These are phyloP conservation scores for Pleodorina starrii DNA, from an alignment of 139 green algal genomes.

Conservation along the genomic window DNA sequence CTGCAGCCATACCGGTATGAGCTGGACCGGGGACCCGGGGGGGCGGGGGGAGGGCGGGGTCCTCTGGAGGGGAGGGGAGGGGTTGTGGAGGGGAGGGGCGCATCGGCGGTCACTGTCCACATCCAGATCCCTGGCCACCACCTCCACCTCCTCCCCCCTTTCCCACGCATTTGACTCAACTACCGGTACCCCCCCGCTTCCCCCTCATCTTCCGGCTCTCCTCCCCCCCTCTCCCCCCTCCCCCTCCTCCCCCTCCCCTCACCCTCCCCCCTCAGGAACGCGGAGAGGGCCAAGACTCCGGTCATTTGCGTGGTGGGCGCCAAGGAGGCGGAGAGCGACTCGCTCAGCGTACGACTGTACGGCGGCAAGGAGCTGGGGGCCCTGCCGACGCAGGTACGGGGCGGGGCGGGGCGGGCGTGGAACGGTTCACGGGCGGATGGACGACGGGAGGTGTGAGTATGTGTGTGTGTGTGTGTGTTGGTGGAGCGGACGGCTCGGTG, in stretches of 20 bases:
- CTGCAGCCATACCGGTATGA: too few species aligned
- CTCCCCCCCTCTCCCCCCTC: neutral
- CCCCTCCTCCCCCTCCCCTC: too few species aligned
- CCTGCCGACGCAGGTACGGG: constrained; percentile 48
- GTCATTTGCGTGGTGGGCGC: constrained; percentile 89
- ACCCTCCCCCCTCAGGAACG: constrained; percentile 69
- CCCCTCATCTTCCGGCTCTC: neutral
- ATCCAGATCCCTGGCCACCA: too few species aligned
- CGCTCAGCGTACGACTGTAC: constrained; percentile 82
- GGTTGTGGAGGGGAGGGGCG: too few species aligned
- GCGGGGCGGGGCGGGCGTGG: neutral
- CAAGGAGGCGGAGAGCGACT: constrained; percentile 76
- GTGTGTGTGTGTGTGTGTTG: neutral
- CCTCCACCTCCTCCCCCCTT: too few species aligned
- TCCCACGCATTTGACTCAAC: too few species aligned
- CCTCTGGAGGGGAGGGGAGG: too few species aligned
- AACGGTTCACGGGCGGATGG: neutral
- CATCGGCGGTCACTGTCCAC: too few species aligned
- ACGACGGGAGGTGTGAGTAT: neutral
- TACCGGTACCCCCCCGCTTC: neutral
- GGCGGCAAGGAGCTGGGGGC: constrained; percentile 74
- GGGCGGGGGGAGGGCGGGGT: too few species aligned
- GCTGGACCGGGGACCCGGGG: too few species aligned
- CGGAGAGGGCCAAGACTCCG: constrained; percentile 88
- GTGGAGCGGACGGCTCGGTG: neutral